Percentiles rank a stretch among this genome's conserved stretches.
Evolutionary conservation across 169 alveolate genomes (phyloP).

Genomic region (Plasmodium ovale): DNA sequence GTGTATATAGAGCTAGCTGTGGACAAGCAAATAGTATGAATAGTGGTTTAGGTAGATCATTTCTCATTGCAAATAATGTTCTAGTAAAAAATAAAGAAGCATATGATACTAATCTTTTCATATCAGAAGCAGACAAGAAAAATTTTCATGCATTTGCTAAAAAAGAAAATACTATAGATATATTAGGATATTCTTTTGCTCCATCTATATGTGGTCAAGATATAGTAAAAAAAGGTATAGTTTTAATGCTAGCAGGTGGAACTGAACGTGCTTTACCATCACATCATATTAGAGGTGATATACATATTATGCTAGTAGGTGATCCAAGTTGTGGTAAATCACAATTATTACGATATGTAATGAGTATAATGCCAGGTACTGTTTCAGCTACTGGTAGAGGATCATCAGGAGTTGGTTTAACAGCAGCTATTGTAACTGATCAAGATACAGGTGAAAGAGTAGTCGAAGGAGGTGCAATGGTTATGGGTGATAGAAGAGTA

Average conservation of each 20-base stretch:
- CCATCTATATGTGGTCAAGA: constrained; percentile 98
- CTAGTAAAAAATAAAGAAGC: constrained; percentile 79
- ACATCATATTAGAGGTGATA: constrained; percentile 98
- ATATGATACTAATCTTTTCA: constrained; percentile 72
- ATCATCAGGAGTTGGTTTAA: constrained; percentile 99
- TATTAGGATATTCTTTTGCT: constrained; percentile 95
- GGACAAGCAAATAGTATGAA: constrained; percentile 84
- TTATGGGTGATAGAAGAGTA: constrained; percentile 97
- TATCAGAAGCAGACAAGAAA: constrained; percentile 84
- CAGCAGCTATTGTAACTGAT: constrained; percentile 98
- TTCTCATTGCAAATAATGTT: constrained; percentile 93
- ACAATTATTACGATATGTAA: constrained; percentile 95
- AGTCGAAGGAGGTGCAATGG: constrained; percentile 99
- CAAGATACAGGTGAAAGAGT: constrained; percentile 95
- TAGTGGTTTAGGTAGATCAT: constrained; percentile 93
- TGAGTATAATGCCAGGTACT: constrained; percentile 95
- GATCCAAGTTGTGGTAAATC: constrained; percentile 99
- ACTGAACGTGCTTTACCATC: constrained; percentile 89
- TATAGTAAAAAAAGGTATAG: constrained; percentile 93
- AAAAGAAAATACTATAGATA: constrained; percentile 90
- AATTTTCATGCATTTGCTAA: constrained; percentile 80
- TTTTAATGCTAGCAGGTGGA: constrained; percentile 96
- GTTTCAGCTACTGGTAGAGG: constrained; percentile 99
- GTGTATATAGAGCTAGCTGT: constrained; percentile 95
- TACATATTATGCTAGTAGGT: constrained; percentile 97